Conservation (phyloP, 495 filamentous ascomycete species). For the Mycothermus thermophilus region DNA sequence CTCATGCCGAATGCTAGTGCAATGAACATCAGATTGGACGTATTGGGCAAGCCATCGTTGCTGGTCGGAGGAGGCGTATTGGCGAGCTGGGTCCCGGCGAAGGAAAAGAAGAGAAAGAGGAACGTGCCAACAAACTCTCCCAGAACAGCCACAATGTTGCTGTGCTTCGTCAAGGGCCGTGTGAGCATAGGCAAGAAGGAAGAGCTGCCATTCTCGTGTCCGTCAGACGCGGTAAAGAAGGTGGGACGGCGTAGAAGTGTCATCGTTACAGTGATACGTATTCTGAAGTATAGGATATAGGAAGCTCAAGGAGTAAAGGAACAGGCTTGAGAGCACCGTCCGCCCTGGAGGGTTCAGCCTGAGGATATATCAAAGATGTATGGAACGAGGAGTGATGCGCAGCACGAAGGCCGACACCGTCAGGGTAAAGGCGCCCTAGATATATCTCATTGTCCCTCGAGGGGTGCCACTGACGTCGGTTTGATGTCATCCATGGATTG, state of each 20-base stretch:
- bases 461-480: too few species aligned
- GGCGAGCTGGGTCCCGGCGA: conserved; percentile 62
- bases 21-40: conserved; percentile 50
- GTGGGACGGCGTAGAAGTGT: not conserved
- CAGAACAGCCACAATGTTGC: conserved; percentile 44
- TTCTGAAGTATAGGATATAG: too few species aligned
- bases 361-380: too few species aligned
- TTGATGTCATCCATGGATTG: too few species aligned
- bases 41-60: conserved; percentile 20
- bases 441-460: too few species aligned
- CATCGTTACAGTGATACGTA: too few species aligned
- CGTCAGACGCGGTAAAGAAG: not conserved
- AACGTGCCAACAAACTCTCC: conserved; percentile 74
- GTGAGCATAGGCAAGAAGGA: conserved; percentile 13
- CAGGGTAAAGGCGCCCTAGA: too few species aligned
- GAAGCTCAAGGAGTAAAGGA: too few species aligned
- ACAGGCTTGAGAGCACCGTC: too few species aligned
- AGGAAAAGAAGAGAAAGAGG: conserved; percentile 71
- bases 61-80: conserved; percentile 29
- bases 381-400: too few species aligned
- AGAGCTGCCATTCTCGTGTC: not conserved
- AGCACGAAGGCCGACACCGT: too few species aligned
- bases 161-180: conserved; percentile 9
- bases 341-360: too few species aligned
- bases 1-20: conserved; percentile 59